Base-by-base conservation (phyloP, 345 rosid species). In the Bretschneidera sinensis region DNA sequence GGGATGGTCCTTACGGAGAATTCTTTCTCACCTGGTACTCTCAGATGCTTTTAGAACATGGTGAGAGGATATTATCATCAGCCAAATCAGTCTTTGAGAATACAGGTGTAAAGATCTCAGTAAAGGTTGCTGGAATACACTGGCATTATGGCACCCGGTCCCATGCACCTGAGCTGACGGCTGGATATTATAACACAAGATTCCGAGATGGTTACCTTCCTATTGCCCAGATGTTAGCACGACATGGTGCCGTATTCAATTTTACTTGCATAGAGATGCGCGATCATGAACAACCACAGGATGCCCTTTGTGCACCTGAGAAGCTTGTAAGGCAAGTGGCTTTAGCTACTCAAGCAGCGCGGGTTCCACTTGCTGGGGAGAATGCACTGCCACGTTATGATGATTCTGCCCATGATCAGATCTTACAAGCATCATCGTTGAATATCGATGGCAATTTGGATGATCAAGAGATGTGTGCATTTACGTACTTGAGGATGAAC, bases 231-330 rank as follows among this genome's bases (percentile, higher is more conserved):
- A 94, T 94, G 97, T 63, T 94, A 60, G 97, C 88, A 0, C 88
- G 97, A 19, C 86, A 86, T 35, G 87, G 89, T 20, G 97, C 97
- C 1, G 43, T 94, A 48, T 90, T 89, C 85, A 94, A 90, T 71
- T 94, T 94, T 84, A 94, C 97, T 31, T 94, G 99, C 69, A 77
- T 94, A 2, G 97, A 94, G 62, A 94, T 94, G 99, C 84, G 90
- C 5, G 97, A 94, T 71, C 91, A 94, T 14, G 99, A 94, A 60
- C 99, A 94, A 69, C 97, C 99, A 6, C 97, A 94, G 67, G 86
- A 89, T 20, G 99, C 97, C 0, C 87, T 85, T 0, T 94, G 96
- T 43, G 84, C 97, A 11, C 99, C 99, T 0, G 97, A 90, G 84
- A 88, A 84, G 80, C 89, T 94, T 34, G 97, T 94, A 18, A 87